These are phyloP conservation scores for Talaromyces sp. DNA, from an alignment of 2,329 filamentous ascomycete species.

Conservation along the genomic window DNA sequence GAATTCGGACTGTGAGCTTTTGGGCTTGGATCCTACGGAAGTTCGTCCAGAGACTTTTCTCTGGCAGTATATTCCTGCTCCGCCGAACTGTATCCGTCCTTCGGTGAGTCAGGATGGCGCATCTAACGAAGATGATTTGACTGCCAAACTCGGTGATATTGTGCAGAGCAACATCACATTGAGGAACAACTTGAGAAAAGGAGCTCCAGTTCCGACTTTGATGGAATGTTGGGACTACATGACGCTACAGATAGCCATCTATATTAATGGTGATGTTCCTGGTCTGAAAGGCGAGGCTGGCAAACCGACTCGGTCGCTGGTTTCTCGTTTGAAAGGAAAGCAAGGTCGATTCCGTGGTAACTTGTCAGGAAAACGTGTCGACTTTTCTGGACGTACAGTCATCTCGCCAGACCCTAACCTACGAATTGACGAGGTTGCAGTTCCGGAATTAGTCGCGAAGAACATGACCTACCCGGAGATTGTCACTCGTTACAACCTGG, in stretches of 20 bases:
- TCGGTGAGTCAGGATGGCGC: constrained; percentile 90
- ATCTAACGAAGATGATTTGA: constrained; percentile 94
- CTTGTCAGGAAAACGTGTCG: constrained; percentile 94
- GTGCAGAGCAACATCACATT: constrained; percentile 88
- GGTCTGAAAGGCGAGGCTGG: constrained; percentile 85
- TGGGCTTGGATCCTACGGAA: constrained; percentile 82
- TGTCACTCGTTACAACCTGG: constrained; percentile 78
- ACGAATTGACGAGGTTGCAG: constrained; percentile 86
- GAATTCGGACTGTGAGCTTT: constrained; percentile 79
- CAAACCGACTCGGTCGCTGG: constrained; percentile 88
- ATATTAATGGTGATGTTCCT: constrained; percentile 94
- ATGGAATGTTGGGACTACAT: constrained; percentile 99
- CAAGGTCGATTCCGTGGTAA: constrained; percentile 97
- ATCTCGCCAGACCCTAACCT: constrained; percentile 97
- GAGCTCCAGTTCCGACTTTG: constrained; percentile 79
- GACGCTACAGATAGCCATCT: constrained; percentile 92
- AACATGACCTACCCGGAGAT: constrained; percentile 94
- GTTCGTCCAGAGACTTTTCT: constrained; percentile 94
- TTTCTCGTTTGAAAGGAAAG: constrained; percentile 93
- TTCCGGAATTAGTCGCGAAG: constrained; percentile 87
- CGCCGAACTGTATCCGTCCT: constrained; percentile 88
- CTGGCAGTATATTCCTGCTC: constrained; percentile 93
- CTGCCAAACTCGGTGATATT: constrained; percentile 94
- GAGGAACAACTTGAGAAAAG: constrained; percentile 74
- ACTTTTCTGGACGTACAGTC: constrained; percentile 95